Percentiles rank a stretch among this genome's conserved stretches.
Conservation (phyloP, 768 basidiomycete genomes). For the Tricholoma matsutake region DNA sequence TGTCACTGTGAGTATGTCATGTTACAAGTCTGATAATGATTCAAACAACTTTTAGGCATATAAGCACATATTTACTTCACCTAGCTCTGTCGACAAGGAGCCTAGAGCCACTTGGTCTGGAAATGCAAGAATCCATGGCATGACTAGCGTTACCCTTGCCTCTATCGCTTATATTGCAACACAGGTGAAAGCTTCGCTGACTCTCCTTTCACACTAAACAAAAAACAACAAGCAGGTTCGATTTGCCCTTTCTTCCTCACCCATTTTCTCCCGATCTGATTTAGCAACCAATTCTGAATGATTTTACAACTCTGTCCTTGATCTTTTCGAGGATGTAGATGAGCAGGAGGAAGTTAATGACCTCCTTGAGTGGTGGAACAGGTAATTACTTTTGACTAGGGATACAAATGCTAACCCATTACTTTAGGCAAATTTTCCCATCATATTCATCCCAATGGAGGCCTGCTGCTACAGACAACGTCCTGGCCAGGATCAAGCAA, state of each 20-base stretch:
- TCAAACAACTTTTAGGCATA: neutral
- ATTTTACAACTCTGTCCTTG: no score
- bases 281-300: neutral
- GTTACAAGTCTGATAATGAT: neutral
- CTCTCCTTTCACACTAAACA: neutral
- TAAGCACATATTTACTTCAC: slow-evolving; percentile 2
- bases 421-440: no score
- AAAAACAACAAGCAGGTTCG: neutral
- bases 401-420: no score
- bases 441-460: no score
- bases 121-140: slow-evolving; percentile 2
- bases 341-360: no score
- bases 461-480: no score
- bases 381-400: no score
- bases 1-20: no score
- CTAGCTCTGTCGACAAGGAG: slow-evolving; percentile 2
- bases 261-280: neutral
- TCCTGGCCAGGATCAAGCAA: no score
- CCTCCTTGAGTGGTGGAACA: no score
- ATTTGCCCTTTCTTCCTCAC: slow-evolving; percentile 4
- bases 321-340: no score
- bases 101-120: slow-evolving; percentile 1
- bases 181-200: neutral
- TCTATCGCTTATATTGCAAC: slow-evolving; percentile 1
- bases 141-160: neutral